Conservation (phyloP, 148 eudicot genomes). For the Salicornia ramosissima region DNA sequence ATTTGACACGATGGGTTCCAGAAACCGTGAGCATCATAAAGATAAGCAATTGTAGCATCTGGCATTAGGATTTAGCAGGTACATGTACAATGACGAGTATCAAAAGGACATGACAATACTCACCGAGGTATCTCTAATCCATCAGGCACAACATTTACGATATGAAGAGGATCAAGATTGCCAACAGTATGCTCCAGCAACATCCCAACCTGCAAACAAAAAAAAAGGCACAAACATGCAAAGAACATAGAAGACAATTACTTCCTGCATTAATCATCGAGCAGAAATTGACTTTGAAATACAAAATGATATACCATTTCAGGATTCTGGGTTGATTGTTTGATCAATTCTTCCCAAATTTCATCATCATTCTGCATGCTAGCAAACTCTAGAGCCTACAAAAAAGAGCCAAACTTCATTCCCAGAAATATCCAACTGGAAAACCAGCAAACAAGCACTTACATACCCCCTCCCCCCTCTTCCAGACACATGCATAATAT, state of each 20-base stretch:
- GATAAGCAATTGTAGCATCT: background rate
- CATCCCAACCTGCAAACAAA: conserved; percentile 66
- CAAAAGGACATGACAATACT: conserved; percentile 22
- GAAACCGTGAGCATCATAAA: background rate
- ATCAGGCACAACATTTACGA: conserved; percentile 88
- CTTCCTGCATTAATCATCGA: background rate
- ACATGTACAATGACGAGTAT: background rate
- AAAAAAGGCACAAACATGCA: conserved; percentile 2
- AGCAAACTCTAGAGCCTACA: conserved; percentile 95
- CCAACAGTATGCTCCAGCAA: conserved; percentile 96
- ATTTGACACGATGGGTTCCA: background rate
- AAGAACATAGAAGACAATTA: background rate
- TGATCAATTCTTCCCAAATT: conserved; percentile 93
- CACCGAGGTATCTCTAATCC: conserved; percentile 95
- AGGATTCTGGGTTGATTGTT: conserved; percentile 72
- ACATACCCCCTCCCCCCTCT: background rate
- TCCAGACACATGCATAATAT: background rate
- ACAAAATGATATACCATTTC: conserved; percentile 66
- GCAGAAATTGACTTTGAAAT: background rate
- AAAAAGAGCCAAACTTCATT: conserved; percentile 2
- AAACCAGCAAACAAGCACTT: background rate
- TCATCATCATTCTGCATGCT: conserved; percentile 95
- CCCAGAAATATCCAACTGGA: background rate
- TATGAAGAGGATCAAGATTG: conserved; percentile 89
- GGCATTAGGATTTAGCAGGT: background rate